Percentiles rank a stretch among this genome's conserved stretches.
Conservation (phyloP, 2,329 filamentous ascomycete genomes). For the Phymatotrichopsis omnivora region DNA sequence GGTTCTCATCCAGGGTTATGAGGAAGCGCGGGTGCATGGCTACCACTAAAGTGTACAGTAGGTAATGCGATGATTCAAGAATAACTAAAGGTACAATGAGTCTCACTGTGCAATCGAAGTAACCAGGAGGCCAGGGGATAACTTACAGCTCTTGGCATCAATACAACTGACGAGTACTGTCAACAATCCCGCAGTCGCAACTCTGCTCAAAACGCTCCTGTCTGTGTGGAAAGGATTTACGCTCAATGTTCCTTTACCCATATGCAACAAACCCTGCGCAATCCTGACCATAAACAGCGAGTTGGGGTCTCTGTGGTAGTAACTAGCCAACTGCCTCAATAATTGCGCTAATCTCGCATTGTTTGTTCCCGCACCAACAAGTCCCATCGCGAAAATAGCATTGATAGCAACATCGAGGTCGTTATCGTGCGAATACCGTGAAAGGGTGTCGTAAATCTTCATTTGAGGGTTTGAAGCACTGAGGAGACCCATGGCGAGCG, state of each 20-base stretch:
- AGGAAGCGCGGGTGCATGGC: conserved; percentile 97
- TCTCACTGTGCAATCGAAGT: conserved; percentile 49
- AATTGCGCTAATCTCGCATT: conserved; percentile 93
- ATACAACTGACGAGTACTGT: conserved; percentile 89
- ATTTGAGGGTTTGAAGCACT: conserved; percentile 98
- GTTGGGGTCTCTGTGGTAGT: conserved; percentile 95
- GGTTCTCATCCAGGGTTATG: conserved; percentile 86
- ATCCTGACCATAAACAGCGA: conserved; percentile 99
- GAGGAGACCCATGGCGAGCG: conserved; percentile 90
- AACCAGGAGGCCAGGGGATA: background rate
- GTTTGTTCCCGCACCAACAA: conserved; percentile 92
- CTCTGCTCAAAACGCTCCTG: conserved; percentile 84
- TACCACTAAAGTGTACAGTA: conserved; percentile 92
- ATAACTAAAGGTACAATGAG: conserved; percentile 44
- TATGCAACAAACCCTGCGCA: conserved; percentile 90
- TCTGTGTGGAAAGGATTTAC: conserved; percentile 99
- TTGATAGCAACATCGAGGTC: conserved; percentile 98
- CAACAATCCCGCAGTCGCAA: conserved; percentile 78
- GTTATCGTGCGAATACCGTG: conserved; percentile 95
- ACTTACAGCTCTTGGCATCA: conserved; percentile 58
- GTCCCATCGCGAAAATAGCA: conserved; percentile 97
- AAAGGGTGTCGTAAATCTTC: conserved; percentile 98
- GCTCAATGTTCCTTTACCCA: conserved; percentile 96
- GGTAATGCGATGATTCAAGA: conserved; percentile 67
- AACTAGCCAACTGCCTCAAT: conserved; percentile 86